These are phyloP conservation scores for Clonostachys byssicola DNA, from an alignment of 2,329 filamentous ascomycete species.

Conservation along the genomic window DNA sequence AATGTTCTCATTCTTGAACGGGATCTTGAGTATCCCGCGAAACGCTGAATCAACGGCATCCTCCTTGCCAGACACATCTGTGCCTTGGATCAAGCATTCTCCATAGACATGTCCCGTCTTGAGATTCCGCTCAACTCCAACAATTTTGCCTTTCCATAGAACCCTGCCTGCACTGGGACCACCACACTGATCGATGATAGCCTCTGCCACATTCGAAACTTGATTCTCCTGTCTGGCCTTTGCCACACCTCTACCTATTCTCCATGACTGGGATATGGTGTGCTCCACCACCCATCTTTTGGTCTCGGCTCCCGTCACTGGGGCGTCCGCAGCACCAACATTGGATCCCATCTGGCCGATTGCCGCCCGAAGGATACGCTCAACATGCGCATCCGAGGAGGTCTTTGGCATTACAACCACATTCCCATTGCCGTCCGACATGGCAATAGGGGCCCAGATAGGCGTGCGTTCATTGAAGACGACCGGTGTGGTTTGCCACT, in stretches of 20 bases:
- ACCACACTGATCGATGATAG: slow-evolving; percentile 54
- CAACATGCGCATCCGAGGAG: slow-evolving; percentile 38
- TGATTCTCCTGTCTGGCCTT: slow-evolving; percentile 42
- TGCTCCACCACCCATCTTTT: slow-evolving; percentile 47
- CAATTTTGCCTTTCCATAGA: slow-evolving; percentile 61
- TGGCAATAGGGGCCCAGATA: slow-evolving; percentile 38
- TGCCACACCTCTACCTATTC: slow-evolving; percentile 57
- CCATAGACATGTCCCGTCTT: slow-evolving; percentile 56
- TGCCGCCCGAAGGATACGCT: slow-evolving; percentile 44
- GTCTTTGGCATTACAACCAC: slow-evolving; percentile 43
- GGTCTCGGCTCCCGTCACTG: slow-evolving; percentile 42
- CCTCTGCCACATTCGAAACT: slow-evolving; percentile 49
- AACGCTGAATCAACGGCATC: slow-evolving; percentile 15
- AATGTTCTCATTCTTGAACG: slow-evolving; percentile 74
- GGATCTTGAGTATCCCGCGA: slow-evolving; percentile 53
- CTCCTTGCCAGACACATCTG: slow-evolving; percentile 28
- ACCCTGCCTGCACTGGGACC: slow-evolving; percentile 47
- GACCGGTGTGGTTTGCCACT: slow-evolving; percentile 51
- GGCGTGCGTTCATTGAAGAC: slow-evolving; percentile 42
- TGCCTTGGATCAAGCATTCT: slow-evolving; percentile 50
- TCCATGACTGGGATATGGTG: slow-evolving; percentile 49
- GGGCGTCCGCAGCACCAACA: slow-evolving; percentile 41
- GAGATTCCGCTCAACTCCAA: slow-evolving; percentile 51
- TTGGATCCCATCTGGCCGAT: slow-evolving; percentile 52
- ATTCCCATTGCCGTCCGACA: slow-evolving; percentile 48